These are phyloP conservation scores for Sanghuangporus sanghuang DNA, from an alignment of 1,284 basidiomycete genomes.

Conservation along the genomic window DNA sequence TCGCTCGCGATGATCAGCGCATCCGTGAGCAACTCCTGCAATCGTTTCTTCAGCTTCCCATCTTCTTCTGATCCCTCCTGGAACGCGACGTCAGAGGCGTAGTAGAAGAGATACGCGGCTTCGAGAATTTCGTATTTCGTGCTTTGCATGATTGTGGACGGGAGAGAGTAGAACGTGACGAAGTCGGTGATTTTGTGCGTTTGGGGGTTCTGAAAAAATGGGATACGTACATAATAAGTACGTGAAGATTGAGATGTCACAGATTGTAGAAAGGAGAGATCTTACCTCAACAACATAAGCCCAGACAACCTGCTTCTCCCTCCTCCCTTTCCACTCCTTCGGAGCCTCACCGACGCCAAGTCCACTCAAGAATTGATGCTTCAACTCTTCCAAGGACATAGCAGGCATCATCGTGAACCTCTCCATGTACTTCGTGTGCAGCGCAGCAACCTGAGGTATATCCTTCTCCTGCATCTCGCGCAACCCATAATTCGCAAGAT, in stretches of 20 bases:
- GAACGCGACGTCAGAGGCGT: slow-evolving; percentile 68
- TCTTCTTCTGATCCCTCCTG: slow-evolving; percentile 53
- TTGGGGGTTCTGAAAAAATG: slow-evolving; percentile 58
- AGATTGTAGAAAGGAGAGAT: not conserved
- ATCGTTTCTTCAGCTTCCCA: slow-evolving; percentile 59
- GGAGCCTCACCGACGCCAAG: slow-evolving; percentile 57
- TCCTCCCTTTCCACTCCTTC: slow-evolving; percentile 43
- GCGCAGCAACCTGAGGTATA: slow-evolving; percentile 62
- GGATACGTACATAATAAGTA: not conserved
- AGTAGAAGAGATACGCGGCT: slow-evolving; percentile 93
- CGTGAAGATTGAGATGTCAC: not conserved
- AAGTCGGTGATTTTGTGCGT: slow-evolving; percentile 89
- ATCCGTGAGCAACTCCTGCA: slow-evolving; percentile 73
- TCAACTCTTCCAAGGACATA: slow-evolving; percentile 76
- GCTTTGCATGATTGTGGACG: slow-evolving; percentile 81
- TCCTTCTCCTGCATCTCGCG: slow-evolving; percentile 88
- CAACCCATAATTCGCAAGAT: slow-evolving; percentile 38
- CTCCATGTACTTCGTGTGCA: slow-evolving; percentile 81
- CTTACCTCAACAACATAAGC: slow-evolving; percentile 92
- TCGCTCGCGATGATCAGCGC: slow-evolving; percentile 74
- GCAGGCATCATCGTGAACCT: slow-evolving; percentile 84
- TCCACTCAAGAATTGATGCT: slow-evolving; percentile 88
- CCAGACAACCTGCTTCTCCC: slow-evolving; percentile 89
- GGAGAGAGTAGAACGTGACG: slow-evolving; percentile 95
- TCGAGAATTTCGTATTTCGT: slow-evolving; percentile 63